phyloP scores from a whole-genome alignment of 139 green algal genomes.

The Penium margaritaceum region DNA sequence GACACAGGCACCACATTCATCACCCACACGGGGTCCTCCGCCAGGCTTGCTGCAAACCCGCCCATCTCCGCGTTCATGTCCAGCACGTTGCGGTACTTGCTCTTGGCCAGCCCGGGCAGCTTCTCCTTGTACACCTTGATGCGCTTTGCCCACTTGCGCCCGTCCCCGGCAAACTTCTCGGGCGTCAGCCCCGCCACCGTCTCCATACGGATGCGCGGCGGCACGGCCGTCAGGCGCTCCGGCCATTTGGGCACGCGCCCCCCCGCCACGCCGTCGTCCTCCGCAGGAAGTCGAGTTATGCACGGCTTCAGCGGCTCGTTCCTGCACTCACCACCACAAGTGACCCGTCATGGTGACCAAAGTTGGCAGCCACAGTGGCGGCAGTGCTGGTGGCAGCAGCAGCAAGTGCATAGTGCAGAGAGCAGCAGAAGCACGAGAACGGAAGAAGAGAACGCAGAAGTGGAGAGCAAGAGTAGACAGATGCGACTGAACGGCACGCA shows the following conservation, averaged over 20 bases:
- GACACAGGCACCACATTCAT: slow-evolving; percentile 21
- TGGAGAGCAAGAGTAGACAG: too few species aligned
- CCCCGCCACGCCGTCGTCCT: slow-evolving; percentile 3
- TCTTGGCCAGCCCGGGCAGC: slow-evolving; percentile 8
- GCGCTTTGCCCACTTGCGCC: slow-evolving; percentile 7
- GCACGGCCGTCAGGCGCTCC: not conserved
- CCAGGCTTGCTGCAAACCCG: slow-evolving; percentile 13
- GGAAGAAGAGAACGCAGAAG: too few species aligned
- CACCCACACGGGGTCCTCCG: slow-evolving; percentile 12
- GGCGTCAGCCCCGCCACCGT: too few species aligned
- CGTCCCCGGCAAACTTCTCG: too few species aligned
- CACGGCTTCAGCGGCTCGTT: slow-evolving; percentile 14
- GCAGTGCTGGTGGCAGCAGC: too few species aligned
- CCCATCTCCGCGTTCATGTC: slow-evolving; percentile 28
- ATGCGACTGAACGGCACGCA: too few species aligned
- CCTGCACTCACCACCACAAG: too few species aligned
- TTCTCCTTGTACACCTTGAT: slow-evolving; percentile 8
- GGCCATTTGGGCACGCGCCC: slow-evolving; percentile 18
- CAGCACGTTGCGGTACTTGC: slow-evolving; percentile 9
- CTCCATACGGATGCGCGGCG: slow-evolving; percentile 2
- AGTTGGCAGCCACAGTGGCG: too few species aligned
- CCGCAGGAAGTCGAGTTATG: slow-evolving; percentile 12
- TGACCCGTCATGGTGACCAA: too few species aligned
- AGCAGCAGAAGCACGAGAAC: too few species aligned
- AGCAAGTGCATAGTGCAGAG: too few species aligned